Conservation (phyloP, 768 basidiomycete genomes). For the Cubamyces sp. region DNA sequence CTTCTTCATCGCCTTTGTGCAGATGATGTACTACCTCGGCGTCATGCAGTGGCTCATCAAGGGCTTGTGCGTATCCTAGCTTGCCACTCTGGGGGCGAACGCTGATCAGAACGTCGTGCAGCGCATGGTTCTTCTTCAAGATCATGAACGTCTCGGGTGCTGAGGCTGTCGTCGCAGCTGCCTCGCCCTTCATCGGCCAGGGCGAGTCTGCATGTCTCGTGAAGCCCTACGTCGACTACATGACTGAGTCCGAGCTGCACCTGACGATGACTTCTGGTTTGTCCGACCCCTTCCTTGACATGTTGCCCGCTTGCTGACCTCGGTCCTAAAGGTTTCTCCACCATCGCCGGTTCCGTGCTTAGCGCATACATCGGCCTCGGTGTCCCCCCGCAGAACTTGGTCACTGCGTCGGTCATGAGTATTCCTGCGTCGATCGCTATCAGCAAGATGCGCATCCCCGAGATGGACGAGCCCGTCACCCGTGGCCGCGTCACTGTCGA, state of each 20-base stretch:
- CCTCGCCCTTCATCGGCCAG: constrained; percentile 93
- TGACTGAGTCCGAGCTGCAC: constrained; percentile 88
- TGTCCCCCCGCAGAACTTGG: constrained; percentile 76
- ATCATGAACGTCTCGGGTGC: constrained; percentile 91
- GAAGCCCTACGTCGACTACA: constrained; percentile 78
- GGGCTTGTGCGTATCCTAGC: constrained; percentile 61
- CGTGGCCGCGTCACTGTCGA: constrained; percentile 81
- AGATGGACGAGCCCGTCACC: constrained; percentile 84
- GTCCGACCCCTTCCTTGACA: constrained; percentile 10
- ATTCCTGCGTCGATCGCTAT: constrained; percentile 95
- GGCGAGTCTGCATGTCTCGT: constrained; percentile 90
- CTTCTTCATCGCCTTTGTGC: constrained; percentile 92
- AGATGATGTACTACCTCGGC: constrained; percentile 89
- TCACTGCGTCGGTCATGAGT: constrained; percentile 92
- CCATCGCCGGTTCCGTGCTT: constrained; percentile 90
- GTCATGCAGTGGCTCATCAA: constrained; percentile 94
- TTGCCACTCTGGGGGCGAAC: too few species aligned
- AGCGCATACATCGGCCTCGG: constrained; percentile 81
- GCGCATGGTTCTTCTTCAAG: constrained; percentile 94
- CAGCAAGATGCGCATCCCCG: constrained; percentile 85
- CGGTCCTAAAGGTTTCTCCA: constrained; percentile 65
- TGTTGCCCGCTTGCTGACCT: not conserved
- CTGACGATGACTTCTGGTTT: constrained; percentile 84
- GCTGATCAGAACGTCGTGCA: constrained; percentile 30
- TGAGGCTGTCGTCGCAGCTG: constrained; percentile 90